A percentile compares a stretch with the other conserved stretches of the same genome.
phyloP scores from a whole-genome alignment of 805 yeast genomes.

The Kregervanrija delftensis region DNA sequence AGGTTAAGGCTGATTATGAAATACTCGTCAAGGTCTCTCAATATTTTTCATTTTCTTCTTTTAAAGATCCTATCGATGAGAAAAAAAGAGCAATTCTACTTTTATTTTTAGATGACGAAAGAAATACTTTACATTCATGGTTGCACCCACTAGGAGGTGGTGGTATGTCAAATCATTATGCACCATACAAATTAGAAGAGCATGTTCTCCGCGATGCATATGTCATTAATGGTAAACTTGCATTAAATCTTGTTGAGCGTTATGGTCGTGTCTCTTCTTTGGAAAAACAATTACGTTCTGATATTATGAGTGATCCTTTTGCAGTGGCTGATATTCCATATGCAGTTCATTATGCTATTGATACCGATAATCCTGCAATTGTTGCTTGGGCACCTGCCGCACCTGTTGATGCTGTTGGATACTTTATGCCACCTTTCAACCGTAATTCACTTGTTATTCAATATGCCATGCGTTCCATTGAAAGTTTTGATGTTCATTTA shows the following conservation, averaged over 20 bases:
- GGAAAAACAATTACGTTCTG: slow-evolving; percentile 32
- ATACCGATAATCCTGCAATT: slow-evolving; percentile 13
- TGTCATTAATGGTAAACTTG: slow-evolving; percentile 60
- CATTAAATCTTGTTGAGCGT: slow-evolving; percentile 61
- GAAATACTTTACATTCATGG: slow-evolving; percentile 71
- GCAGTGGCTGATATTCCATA: slow-evolving; percentile 48
- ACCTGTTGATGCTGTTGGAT: slow-evolving; percentile 79
- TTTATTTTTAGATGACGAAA: slow-evolving; percentile 69
- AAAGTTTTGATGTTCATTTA: slow-evolving; percentile 75
- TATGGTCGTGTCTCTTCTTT: slow-evolving; percentile 22
- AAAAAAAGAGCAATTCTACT: slow-evolving; percentile 48
- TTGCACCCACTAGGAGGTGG: slow-evolving; percentile 48
- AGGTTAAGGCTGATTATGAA: slow-evolving; percentile 61
- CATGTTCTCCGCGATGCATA: slow-evolving; percentile 51
- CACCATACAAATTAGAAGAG: slow-evolving; percentile 30
- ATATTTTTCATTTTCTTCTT: slow-evolving; percentile 20
- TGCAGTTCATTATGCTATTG: slow-evolving; percentile 49
- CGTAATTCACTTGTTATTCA: slow-evolving; percentile 65
- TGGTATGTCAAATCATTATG: slow-evolving; percentile 33
- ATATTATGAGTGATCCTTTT: slow-evolving; percentile 53
- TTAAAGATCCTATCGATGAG: slow-evolving; percentile 27
- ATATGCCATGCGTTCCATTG: slow-evolving; percentile 85
- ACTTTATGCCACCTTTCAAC: slow-evolving; percentile 71
- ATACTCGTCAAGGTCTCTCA: slow-evolving; percentile 48
- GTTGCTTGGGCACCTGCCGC: slow-evolving; percentile 66